Evolutionary conservation across 345 rosid species (phyloP).

Genomic region (Populus nigra): DNA sequence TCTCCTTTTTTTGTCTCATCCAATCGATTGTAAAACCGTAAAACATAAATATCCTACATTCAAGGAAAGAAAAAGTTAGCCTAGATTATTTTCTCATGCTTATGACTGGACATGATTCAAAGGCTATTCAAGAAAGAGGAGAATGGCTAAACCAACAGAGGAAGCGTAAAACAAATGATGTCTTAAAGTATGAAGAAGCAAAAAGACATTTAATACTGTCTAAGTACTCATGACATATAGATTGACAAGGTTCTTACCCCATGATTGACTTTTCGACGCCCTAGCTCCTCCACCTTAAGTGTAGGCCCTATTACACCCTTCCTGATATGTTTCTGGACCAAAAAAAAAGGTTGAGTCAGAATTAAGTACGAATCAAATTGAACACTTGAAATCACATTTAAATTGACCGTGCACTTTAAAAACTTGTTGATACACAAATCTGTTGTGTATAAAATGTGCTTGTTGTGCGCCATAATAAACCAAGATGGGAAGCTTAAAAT

Average conservation of each 20-base stretch:
- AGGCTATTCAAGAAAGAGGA: neutral
- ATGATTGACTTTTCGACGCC: slow-evolving; percentile 57
- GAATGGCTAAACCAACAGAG: neutral
- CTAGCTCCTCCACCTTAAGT: slow-evolving; percentile 77
- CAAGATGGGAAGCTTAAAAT: neutral
- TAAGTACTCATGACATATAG: neutral
- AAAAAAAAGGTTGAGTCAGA: slow-evolving; percentile 7
- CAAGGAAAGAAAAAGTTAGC: neutral
- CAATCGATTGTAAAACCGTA: slow-evolving; percentile 70
- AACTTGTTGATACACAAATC: neutral
- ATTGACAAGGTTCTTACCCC: slow-evolving; percentile 49
- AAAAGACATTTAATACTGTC: neutral
- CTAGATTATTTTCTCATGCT: neutral
- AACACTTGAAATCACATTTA: neutral
- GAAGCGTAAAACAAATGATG: neutral
- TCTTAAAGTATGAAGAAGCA: neutral
- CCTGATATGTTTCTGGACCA: slow-evolving; percentile 71
- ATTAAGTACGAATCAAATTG: neutral
- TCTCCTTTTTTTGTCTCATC: slow-evolving; percentile 89
- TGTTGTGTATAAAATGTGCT: neutral
- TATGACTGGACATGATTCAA: neutral
- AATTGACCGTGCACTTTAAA: neutral
- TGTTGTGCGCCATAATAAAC: neutral
- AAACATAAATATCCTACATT: slow-evolving; percentile 67
- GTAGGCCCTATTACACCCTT: slow-evolving; percentile 78